Conservation (phyloP, 176 grass and related monocot genomes). For the Bothriochloa decipiens region DNA sequence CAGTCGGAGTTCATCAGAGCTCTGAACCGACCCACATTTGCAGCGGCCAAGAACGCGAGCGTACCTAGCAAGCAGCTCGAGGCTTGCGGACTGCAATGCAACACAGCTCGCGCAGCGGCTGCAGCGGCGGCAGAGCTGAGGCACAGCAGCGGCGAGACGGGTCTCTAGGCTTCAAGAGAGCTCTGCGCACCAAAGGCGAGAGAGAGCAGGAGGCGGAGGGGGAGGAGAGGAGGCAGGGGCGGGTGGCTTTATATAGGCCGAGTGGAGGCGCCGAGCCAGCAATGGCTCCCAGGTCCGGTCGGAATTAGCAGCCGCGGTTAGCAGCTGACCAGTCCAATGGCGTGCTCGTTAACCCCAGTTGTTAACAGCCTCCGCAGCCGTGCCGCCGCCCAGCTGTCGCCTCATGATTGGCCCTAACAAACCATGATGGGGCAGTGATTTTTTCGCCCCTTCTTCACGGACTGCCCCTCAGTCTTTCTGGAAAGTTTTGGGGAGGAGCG, state of each 20-base stretch:
- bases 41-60: constrained; percentile 39
- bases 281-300: background rate
- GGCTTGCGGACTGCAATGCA: constrained; percentile 38
- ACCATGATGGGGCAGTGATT: background rate
- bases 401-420: constrained; percentile 45
- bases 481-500: background rate
- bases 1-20: constrained; percentile 12
- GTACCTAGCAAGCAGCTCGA: constrained; percentile 44
- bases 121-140: background rate
- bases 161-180: constrained; percentile 22
- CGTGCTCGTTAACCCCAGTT: constrained; percentile 24
- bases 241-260: constrained; percentile 67
- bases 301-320: constrained; percentile 38
- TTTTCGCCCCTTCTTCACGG: background rate
- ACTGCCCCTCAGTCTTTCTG: constrained; percentile 17
- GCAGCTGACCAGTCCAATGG: constrained; percentile 38
- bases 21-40: constrained; percentile 49
- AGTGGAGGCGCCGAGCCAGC: constrained; percentile 10
- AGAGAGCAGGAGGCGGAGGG: constrained; percentile 46
- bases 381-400: constrained; percentile 44
- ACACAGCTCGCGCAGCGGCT: constrained; percentile 10
- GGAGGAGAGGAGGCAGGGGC: constrained; percentile 49
- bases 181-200: constrained; percentile 14
- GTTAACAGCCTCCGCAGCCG: constrained; percentile 45
- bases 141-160: background rate